Percentiles rank a stretch among this genome's conserved stretches.
These are phyloP conservation scores for Petasospora rhodanensis DNA, from an alignment of 1,139 yeast species.

Conservation along the genomic window DNA sequence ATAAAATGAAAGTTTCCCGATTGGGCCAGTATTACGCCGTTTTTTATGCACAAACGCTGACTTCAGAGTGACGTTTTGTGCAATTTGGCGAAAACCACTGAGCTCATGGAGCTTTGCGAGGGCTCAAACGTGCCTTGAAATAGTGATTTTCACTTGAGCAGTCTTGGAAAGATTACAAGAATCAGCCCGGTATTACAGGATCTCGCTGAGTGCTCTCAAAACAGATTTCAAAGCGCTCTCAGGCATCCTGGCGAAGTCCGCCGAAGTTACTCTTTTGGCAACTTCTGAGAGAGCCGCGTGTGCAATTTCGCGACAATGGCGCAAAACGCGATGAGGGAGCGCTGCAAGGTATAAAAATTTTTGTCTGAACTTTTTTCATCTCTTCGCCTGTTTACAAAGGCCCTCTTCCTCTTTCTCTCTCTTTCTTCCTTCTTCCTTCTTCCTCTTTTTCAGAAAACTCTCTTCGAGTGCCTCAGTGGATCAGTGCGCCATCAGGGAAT, in stretches of 20 bases:
- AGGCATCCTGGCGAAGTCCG: too few relatives aligned
- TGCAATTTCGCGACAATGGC: background rate
- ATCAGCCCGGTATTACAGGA: too few relatives aligned
- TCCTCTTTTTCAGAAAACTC: conserved; percentile 27
- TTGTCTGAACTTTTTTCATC: conserved; percentile 9
- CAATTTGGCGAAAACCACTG: conserved; percentile 1
- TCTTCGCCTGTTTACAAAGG: conserved; percentile 5
- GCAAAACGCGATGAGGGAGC: background rate
- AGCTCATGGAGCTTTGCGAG: too few relatives aligned
- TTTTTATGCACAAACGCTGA: conserved; percentile 1
- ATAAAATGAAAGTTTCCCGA: background rate
- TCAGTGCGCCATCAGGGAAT: conserved; percentile 13
- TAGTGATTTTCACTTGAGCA: too few relatives aligned
- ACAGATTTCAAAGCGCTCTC: too few relatives aligned
- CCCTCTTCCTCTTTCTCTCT: conserved; percentile 20
- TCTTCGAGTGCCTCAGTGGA: conserved; percentile 18
- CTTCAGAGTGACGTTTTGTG: conserved; percentile 4
- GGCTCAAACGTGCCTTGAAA: too few relatives aligned
- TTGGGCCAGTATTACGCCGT: background rate
- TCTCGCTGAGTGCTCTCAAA: too few relatives aligned
- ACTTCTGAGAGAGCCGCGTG: too few relatives aligned
- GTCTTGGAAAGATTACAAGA: too few relatives aligned
- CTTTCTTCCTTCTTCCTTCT: conserved; percentile 21
- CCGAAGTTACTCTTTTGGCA: background rate
- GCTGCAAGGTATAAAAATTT: conserved; percentile 6